Evolutionary conservation across 2,329 filamentous ascomycete genomes (phyloP), one percentile per base, ranked within the genome.

Genomic region (Tolypocladium sp.): DNA sequence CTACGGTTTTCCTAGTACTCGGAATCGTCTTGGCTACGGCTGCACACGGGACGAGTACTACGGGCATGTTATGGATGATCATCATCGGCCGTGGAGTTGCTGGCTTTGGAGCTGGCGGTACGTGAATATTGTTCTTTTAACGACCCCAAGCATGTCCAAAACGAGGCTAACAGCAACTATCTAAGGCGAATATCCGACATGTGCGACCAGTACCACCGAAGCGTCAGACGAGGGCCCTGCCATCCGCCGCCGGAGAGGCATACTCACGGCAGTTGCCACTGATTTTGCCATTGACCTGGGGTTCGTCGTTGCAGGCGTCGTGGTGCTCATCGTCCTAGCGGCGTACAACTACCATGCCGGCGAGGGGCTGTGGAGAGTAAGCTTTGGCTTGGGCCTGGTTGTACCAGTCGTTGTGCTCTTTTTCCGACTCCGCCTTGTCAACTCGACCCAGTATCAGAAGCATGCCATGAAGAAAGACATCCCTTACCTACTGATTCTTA

Each of bases 21-120:
- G 77, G 78, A 5, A 72, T 76, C 2, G 73, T 79, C 2, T 62
- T 80, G 15, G 74, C 77, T 1, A 76, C 75, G 0, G 78, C 76
- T 4, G 70, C 76, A 0, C 68, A 76, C 59, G 77, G 77, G 7
- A 62, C 68, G 2, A 78, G 76, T 0, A 70, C 73, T 30, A 57
- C 72, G 13, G 76, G 75, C 57, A 79, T 80, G 74, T 76, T 79
- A 55, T 80, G 77, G 77, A 80, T 80, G 73, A 73, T 80, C 72
- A 78, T 76, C 0, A 67, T 80, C 27, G 74, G 76, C 1, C 73
- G 79, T 35, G 78, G 78, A 2, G 70, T 79, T 25, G 74, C 76
- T 15, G 77, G 78, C 2, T 77, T 81, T 22, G 78, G 79, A 52
- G 71, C 76, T 4, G 66, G 64, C 44, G 78, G 76, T 64, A 58